These are phyloP conservation scores for Phialocephala sp. DNA, from an alignment of 2,329 filamentous ascomycete species.

Conservation along the genomic window DNA sequence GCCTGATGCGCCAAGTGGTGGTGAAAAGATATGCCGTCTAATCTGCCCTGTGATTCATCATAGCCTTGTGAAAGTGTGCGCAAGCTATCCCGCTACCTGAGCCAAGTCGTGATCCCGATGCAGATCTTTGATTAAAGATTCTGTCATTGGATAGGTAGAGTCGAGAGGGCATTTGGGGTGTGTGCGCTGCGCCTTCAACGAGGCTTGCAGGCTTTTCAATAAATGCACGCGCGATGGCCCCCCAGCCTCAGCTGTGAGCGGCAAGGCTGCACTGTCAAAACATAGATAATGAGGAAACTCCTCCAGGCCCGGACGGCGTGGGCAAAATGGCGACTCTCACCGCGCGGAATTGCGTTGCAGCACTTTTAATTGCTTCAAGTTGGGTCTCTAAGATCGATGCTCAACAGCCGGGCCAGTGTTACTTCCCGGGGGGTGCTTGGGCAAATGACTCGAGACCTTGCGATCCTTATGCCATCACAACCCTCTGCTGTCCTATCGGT, in stretches of 20 bases:
- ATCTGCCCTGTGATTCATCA: background rate
- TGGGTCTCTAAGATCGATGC: background rate
- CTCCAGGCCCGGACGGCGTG: background rate
- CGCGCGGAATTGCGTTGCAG: background rate
- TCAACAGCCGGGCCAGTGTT: slow-evolving; percentile 8
- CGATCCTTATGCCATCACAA: slow-evolving; percentile 10
- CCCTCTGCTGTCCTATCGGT: slow-evolving; percentile 14
- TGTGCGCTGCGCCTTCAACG: background rate
- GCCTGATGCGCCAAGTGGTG: background rate
- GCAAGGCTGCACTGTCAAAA: background rate
- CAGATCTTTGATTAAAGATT: background rate
- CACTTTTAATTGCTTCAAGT: background rate
- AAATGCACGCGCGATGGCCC: background rate
- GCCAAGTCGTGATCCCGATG: background rate
- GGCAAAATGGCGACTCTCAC: background rate
- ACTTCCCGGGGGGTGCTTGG: slow-evolving; percentile 5
- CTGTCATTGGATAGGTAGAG: background rate
- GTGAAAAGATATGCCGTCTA: background rate
- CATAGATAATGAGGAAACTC: background rate
- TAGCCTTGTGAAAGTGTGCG: background rate
- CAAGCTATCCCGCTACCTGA: background rate
- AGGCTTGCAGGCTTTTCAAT: slow-evolving; percentile 9
- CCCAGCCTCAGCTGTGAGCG: background rate
- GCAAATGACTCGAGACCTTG: slow-evolving; percentile 1
- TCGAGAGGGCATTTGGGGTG: background rate